Evolutionary conservation across 805 yeast genomes (phyloP), one percentile per base, ranked within the genome.

Genomic region (Ogataea chonburiensis): DNA sequence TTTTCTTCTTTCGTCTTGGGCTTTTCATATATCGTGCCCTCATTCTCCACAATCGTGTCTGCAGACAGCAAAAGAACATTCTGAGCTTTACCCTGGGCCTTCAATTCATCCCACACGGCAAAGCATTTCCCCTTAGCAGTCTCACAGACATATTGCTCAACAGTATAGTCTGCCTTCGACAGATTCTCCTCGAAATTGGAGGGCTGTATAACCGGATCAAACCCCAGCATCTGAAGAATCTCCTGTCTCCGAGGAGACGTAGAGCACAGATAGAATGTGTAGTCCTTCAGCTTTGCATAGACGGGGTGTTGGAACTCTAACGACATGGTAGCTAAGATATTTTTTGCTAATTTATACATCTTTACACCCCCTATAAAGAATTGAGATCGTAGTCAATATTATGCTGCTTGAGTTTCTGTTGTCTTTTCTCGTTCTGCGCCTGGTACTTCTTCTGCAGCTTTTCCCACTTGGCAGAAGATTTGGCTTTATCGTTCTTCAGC

Each of bases 101-200:
- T 53, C 28, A 76, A 46, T 14, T 67, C 65, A 2, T 66, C 55
- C 50, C 80, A 64, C 0, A 87, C 86, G n/a, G 76, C 75, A 9
- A 70, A 38, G 0, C 83, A 81, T 55, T 91, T 91, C 15, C 71
- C 75, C 13, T 58, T 56, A 2, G 95, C 83, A 0, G 98, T 91
- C 29, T 71, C 68, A 14, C 57, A 46, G 1, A 86, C 96, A 61
- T 91, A 91, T 56, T 73, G 75, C 30, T 59, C 59, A 1, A 81
- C 76, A 0, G 75, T 56, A 38, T 58, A 55, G 3, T 60, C 52
- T 1, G 55, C 42, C 52, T 88, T 87, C 40, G 74, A 66, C 25
- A 93, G 64, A 56, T 89, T 68, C 56, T 91, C 98, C 34, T 77
- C 82, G 53, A 87, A 91, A 7, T 74, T 64, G 0, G 96, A 84